Conservation (phyloP, 768 basidiomycete species). For the Mycena galericulata region DNA sequence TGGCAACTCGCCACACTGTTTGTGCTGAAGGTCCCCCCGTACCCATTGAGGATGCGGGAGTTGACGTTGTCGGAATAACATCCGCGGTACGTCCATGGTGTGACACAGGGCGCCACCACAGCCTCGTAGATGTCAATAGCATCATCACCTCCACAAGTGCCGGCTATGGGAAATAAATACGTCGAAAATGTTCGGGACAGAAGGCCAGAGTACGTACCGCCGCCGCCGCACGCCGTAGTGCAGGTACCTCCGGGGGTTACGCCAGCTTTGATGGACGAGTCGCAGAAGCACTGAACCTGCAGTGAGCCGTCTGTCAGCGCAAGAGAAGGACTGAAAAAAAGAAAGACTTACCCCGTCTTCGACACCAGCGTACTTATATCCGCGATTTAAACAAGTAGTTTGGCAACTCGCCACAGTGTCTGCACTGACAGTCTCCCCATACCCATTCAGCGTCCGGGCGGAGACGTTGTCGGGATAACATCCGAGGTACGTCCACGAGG, state of each 20-base stretch:
- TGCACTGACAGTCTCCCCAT: too few species aligned
- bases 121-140: slow-evolving; percentile 13
- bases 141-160: slow-evolving; percentile 4
- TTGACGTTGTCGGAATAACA: slow-evolving; percentile 6
- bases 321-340: background rate
- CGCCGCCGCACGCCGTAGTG: background rate
- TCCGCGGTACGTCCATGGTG: slow-evolving; percentile 5
- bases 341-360: slow-evolving; percentile 6
- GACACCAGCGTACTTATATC: slow-evolving; percentile 5
- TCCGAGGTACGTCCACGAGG: slow-evolving; percentile 14
- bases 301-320: background rate
- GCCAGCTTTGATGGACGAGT: background rate
- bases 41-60: slow-evolving; percentile 6
- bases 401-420: slow-evolving; percentile 3
- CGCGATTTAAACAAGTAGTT: slow-evolving; percentile 1
- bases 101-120: slow-evolving; percentile 3
- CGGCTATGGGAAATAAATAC: slow-evolving; percentile 1
- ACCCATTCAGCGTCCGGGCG: background rate
- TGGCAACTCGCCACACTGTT: slow-evolving; percentile 9
- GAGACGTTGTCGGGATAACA: slow-evolving; percentile 4
- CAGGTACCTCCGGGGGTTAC: slow-evolving; percentile 3
- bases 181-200: background rate
- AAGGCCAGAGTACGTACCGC: slow-evolving; percentile 4
- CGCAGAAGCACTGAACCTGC: slow-evolving; percentile 16
- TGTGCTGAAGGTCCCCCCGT: background rate